Evolutionary conservation across 1,284 basidiomycete genomes (phyloP), one percentile per base, ranked within the genome.

Genomic region (Cryptococcus jaspeensis): DNA sequence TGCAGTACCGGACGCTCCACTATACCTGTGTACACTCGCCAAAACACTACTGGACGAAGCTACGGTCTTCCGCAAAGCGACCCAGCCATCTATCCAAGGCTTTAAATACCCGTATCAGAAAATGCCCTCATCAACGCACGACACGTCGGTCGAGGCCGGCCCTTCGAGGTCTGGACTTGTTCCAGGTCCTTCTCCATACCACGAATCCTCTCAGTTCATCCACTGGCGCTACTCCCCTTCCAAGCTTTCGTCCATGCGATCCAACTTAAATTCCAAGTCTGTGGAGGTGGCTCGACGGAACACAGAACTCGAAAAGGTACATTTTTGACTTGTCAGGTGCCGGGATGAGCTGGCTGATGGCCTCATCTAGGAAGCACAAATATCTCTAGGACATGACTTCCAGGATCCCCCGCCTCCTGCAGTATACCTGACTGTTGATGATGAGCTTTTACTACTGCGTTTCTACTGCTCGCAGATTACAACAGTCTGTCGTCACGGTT

Each of bases 381-480:
- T 63, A 37, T 60, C 62, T 6, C 46, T 69, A 22, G 59, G 61
- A 43, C 64, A 70, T 53, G 50, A 60, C 37, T 58, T 56, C 50
- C 66, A 57, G 41, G 59, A 66, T 25, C 66, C 63, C 7, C 68
- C 62, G 3, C 61, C 55, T 7, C 42, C 69, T 42, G 59, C 60
- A 9, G 83, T 84, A 1, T 94, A 94, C 72, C 81, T 94, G 20
- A 83, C 80, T 28, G 84, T 90, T 1, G 81, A 87, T 28, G 96
- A 99, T 74, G 96, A 99, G 74, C 82, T 86, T 38, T 80, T 90
- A 5, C 84, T 99, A 20, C 89, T 98, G 37, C 89, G 89, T 61
- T 86, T 93, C 64, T 99, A 99, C 78, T 81, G 90, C 56, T 83
- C 85, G 47, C 93, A 93, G 74, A 86, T 94, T n/a, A 81, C 87